These are phyloP conservation scores for Penicillium soppii DNA, from an alignment of 495 filamentous ascomycete species.

Conservation along the genomic window DNA sequence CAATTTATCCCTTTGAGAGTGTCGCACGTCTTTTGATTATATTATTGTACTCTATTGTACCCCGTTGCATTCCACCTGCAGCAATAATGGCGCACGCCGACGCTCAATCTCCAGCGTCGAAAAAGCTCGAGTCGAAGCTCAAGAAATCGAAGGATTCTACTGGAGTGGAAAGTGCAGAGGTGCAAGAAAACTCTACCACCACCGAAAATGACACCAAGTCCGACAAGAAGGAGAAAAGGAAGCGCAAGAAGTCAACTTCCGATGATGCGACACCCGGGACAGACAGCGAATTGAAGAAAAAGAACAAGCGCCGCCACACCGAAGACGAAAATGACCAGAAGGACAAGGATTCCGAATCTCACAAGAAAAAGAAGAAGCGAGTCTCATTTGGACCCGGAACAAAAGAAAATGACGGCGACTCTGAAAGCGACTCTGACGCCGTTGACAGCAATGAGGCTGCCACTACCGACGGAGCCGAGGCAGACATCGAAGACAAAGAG, in stretches of 20 bases:
- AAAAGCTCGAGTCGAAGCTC: constrained; percentile 72
- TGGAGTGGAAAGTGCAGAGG: constrained; percentile 17
- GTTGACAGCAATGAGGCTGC: constrained; percentile 11
- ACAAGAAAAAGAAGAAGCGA: constrained; percentile 54
- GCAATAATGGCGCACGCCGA: constrained; percentile 20
- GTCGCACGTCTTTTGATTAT: neutral
- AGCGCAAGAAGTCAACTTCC: constrained; percentile 13
- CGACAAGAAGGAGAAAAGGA: constrained; percentile 13
- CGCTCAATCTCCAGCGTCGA: constrained; percentile 66
- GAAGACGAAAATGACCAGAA: constrained; percentile 16
- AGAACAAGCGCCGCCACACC: constrained; percentile 24
- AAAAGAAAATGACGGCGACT: constrained; percentile 59
- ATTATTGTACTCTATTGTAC: neutral
- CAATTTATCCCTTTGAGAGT: neutral
- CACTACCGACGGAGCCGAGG: constrained; percentile 25
- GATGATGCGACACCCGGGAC: constrained; percentile 17
- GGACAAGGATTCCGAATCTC: constrained; percentile 18
- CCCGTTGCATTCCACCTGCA: neutral
- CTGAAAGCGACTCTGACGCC: constrained; percentile 25
- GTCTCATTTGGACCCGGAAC: constrained; percentile 75
- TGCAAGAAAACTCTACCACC: constrained; percentile 1
- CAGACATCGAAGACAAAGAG: constrained; percentile 16
- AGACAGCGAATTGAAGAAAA: constrained; percentile 16
- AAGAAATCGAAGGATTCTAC: constrained; percentile 57
- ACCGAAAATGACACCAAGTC: constrained; percentile 18